Conservation (phyloP, 2,329 filamentous ascomycete genomes). For the Colletotrichum sidae region DNA sequence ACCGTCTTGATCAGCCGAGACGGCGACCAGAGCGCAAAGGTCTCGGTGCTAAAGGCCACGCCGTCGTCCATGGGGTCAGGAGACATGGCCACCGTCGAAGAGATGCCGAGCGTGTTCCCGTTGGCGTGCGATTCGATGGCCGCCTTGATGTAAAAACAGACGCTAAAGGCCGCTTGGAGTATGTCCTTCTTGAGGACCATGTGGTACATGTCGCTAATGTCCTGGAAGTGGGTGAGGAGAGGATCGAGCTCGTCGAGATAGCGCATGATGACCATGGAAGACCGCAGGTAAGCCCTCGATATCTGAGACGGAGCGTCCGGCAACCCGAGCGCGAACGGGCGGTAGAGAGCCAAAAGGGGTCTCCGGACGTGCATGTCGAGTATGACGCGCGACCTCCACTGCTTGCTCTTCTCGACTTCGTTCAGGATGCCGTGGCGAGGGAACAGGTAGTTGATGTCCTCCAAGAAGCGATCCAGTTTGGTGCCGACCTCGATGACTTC, state of each 20-base stretch:
- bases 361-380: slow-evolving; percentile 67
- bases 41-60: slow-evolving; percentile 48
- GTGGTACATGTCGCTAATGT: slow-evolving; percentile 64
- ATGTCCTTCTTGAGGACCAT: slow-evolving; percentile 66
- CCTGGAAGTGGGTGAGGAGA: slow-evolving; percentile 56
- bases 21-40: slow-evolving; percentile 56
- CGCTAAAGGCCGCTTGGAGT: slow-evolving; percentile 64
- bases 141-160: slow-evolving; percentile 65
- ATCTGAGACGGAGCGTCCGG: slow-evolving; percentile 63
- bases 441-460: slow-evolving; percentile 66
- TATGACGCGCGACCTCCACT: slow-evolving; percentile 63
- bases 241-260: slow-evolving; percentile 67
- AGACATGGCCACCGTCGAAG: slow-evolving; percentile 45
- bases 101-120: slow-evolving; percentile 29
- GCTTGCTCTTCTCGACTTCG: slow-evolving; percentile 58
- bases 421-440: slow-evolving; percentile 58
- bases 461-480: slow-evolving; percentile 65
- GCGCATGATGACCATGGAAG: slow-evolving; percentile 66
- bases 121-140: slow-evolving; percentile 39
- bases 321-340: slow-evolving; percentile 65
- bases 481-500: slow-evolving; percentile 65
- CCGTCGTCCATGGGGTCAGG: slow-evolving; percentile 50
- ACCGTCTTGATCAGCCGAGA: slow-evolving; percentile 56
- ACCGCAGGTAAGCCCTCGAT: slow-evolving; percentile 63
- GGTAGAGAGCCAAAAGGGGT: slow-evolving; percentile 64